These are phyloP conservation scores for Cryptosporidium sp. DNA, from an alignment of 169 alveolate genomes.

Conservation along the genomic window DNA sequence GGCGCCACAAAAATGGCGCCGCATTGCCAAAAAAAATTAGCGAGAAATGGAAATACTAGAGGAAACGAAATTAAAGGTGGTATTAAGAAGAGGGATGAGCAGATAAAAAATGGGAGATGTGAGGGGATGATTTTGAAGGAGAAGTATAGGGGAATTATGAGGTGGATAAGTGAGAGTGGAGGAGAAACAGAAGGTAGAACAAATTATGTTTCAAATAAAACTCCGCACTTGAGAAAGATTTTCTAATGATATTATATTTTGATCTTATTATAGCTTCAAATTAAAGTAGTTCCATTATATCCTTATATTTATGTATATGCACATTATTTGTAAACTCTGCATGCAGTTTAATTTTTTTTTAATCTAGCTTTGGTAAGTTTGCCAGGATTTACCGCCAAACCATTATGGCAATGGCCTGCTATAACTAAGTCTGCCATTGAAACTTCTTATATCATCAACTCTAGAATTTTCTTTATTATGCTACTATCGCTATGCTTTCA, in stretches of 20 bases:
- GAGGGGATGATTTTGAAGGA: background rate
- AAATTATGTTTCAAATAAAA: background rate
- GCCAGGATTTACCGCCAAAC: background rate
- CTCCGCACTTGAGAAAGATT: too few species aligned
- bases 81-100: background rate
- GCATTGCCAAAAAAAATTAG: background rate
- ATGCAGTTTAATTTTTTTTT: background rate
- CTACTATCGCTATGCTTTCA: background rate
- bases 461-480: background rate
- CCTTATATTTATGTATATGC: too few species aligned
- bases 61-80: background rate
- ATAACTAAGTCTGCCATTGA: background rate
- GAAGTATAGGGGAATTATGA: background rate
- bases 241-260: too few species aligned
- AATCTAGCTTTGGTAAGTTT: background rate
- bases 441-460: background rate
- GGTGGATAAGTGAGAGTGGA: background rate
- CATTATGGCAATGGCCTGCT: background rate
- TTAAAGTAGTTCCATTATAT: background rate
- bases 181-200: background rate
- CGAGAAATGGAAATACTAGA: background rate
- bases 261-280: background rate
- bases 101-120: too few species aligned
- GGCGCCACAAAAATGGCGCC: slow-evolving; percentile 1
- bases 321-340: background rate